Evolutionary conservation across 2,329 filamentous ascomycete species (phyloP).

Genomic region (Blastomyces emzantsi): DNA sequence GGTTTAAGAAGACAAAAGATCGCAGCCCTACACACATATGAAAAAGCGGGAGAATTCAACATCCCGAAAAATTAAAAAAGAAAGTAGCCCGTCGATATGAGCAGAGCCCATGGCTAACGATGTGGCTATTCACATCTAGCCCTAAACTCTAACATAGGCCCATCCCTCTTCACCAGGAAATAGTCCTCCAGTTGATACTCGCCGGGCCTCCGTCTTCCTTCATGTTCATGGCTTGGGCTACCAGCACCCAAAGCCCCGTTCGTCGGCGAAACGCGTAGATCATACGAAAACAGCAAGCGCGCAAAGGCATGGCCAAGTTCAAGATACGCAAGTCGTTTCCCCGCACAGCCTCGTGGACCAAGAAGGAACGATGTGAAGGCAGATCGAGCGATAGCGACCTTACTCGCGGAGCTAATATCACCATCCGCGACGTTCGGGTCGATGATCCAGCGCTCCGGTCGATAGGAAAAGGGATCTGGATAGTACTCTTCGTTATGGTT

Average conservation of each 20-base stretch:
- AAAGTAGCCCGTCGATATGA: background rate
- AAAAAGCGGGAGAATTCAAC: background rate
- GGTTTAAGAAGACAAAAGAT: background rate
- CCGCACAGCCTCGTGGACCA: constrained; percentile 35
- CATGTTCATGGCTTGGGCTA: constrained; percentile 13
- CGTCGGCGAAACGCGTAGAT: constrained; percentile 20
- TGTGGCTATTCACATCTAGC: constrained; percentile 11
- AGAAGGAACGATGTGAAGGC: constrained; percentile 29
- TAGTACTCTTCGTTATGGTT: constrained; percentile 29
- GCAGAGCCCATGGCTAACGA: background rate
- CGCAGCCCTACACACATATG: background rate
- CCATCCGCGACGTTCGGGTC: constrained; percentile 14
- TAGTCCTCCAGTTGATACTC: constrained; percentile 21
- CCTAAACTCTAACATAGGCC: constrained; percentile 26
- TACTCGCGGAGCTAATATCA: constrained; percentile 13
- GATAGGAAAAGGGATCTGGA: constrained; percentile 23
- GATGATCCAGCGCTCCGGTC: constrained; percentile 32
- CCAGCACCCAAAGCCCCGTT: constrained; percentile 10
- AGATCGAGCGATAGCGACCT: constrained; percentile 40
- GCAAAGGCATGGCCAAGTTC: constrained; percentile 35
- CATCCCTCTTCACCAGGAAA: constrained; percentile 25
- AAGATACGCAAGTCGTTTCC: constrained; percentile 37
- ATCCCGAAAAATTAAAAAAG: background rate
- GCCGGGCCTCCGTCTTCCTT: constrained; percentile 16
- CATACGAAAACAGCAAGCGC: constrained; percentile 32